A percentile compares a stretch with the other conserved stretches of the same genome.
Evolutionary conservation across 1,284 basidiomycete genomes (phyloP).

Genomic region (Sporisorium scitamineum): DNA sequence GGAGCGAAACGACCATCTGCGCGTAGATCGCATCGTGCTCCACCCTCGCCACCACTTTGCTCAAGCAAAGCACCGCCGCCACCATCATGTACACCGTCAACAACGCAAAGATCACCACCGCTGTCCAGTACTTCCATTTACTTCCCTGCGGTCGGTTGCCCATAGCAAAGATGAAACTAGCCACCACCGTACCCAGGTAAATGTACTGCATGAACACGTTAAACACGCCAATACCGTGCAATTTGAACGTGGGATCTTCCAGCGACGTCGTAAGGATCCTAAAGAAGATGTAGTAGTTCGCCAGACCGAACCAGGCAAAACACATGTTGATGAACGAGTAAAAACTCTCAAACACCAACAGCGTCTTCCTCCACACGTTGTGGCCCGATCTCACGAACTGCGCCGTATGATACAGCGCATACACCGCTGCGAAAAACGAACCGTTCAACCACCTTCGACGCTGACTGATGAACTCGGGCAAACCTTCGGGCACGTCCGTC

Average conservation of each 20-base stretch:
- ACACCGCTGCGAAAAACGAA: slow-evolving; percentile 90
- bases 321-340: slow-evolving; percentile 90
- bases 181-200: slow-evolving; percentile 84
- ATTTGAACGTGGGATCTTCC: slow-evolving; percentile 79
- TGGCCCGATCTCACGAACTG: slow-evolving; percentile 89
- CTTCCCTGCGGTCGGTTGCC: slow-evolving; percentile 94
- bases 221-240: slow-evolving; percentile 79
- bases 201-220: slow-evolving; percentile 86
- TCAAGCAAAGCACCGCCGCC: slow-evolving; percentile 61
- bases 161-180: slow-evolving; percentile 94
- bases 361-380: slow-evolving; percentile 79
- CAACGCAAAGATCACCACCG: slow-evolving; percentile 80
- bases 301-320: slow-evolving; percentile 90
- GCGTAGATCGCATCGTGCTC: slow-evolving; percentile 76
- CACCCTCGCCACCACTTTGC: slow-evolving; percentile 51
- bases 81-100: slow-evolving; percentile 83
- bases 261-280: slow-evolving; percentile 90
- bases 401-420: slow-evolving; percentile 75
- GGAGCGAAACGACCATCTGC: slow-evolving; percentile 84
- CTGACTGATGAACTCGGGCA: slow-evolving; percentile 95
- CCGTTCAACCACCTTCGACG: slow-evolving; percentile 86
- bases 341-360: slow-evolving; percentile 82
- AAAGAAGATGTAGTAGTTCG: slow-evolving; percentile 96
- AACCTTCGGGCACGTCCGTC: slow-evolving; percentile 90
- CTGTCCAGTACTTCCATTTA: slow-evolving; percentile 85